Base-by-base conservation (phyloP, 352 stramenopile species). In the Globisporangium barbulae region DNA sequence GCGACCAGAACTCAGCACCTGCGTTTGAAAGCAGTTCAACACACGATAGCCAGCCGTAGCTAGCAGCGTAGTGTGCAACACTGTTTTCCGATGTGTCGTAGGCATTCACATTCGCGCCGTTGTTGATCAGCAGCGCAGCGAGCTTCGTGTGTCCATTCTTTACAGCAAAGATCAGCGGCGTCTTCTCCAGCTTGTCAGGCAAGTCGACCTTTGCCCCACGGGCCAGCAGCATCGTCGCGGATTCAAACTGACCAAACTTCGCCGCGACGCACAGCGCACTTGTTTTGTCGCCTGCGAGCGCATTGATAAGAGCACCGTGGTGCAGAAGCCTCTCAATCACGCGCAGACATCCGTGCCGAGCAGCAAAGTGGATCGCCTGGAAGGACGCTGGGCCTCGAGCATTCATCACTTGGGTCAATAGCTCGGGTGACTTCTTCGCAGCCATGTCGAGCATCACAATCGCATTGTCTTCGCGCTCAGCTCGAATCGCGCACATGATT, bases 61-160 rank as follows among this genome's bases (percentile, higher is more conserved):
- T 88, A 7, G 85, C 85, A 6, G 83, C 83, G 56, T 91, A 93
- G 57, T 93, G 85, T 17, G 74, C 80, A 0, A 81, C 81, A 53
- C 79, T 92, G 56, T 93, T 93, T 21, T 91, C 75, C 0, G 83
- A 92, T n/a, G 84, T 79, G 50, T 93, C 84, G 52, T 77, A 90
- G 0, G 81, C 82, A 53, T 93, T 93, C 33, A 90, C 77, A 35
- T 93, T 91, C 1, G 84, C 84, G 1, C 78, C 79, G 21, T 70
- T 55, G 53, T 91, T 93, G 59, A 93, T 78, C 6, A 93, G 69
- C 28, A 76, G 33, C 3, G 69, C 73, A 0, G 84, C 81, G 21
- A 90, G 61, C 2, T 59, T 59, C 1, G 80, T 85, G 53, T 91
- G 70, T 0, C 85, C 85, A 21, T 94, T 94, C 64, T 91, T 94